Evolutionary conservation across 2,329 filamentous ascomycete species (phyloP).

Genomic region (Byssochlamys sp.): DNA sequence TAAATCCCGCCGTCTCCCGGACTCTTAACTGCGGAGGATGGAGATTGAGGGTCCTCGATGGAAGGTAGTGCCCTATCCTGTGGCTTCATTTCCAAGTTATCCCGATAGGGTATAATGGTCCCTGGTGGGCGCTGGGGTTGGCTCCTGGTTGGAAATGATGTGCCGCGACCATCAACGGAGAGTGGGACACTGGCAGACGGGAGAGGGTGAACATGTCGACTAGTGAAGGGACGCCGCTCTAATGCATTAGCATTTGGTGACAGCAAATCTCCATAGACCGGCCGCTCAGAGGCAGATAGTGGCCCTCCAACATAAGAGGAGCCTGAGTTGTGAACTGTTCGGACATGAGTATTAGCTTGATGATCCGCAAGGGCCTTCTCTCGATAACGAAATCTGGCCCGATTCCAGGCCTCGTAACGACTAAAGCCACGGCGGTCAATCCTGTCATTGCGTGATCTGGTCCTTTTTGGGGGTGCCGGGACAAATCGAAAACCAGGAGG

Average conservation of each 20-base stretch:
- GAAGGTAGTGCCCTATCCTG: conserved; percentile 27
- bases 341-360: neutral
- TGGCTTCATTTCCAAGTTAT: conserved; percentile 10
- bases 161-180: conserved; percentile 23
- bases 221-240: conserved; percentile 11
- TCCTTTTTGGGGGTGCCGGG: conserved; percentile 16
- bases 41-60: conserved; percentile 21
- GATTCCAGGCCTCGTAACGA: conserved; percentile 40
- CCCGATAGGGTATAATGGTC: conserved; percentile 7
- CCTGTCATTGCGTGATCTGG: conserved; percentile 17
- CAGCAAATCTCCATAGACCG: conserved; percentile 9
- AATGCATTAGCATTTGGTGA: conserved; percentile 13
- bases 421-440: conserved; percentile 37
- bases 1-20: conserved; percentile 17
- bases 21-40: conserved; percentile 14
- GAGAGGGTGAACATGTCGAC: conserved; percentile 7
- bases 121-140: conserved; percentile 12
- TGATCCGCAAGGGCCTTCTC: conserved; percentile 10
- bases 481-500: conserved; percentile 30
- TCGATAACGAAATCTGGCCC: conserved; percentile 33
- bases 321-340: neutral
- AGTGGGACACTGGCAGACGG: conserved; percentile 18
- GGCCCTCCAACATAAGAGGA: neutral
- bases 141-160: conserved; percentile 10
- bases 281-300: conserved; percentile 8